Percentiles rank a stretch among this genome's conserved stretches.
These are phyloP conservation scores for Mycena rebaudengoi DNA, from an alignment of 768 basidiomycete genomes.

Conservation along the genomic window DNA sequence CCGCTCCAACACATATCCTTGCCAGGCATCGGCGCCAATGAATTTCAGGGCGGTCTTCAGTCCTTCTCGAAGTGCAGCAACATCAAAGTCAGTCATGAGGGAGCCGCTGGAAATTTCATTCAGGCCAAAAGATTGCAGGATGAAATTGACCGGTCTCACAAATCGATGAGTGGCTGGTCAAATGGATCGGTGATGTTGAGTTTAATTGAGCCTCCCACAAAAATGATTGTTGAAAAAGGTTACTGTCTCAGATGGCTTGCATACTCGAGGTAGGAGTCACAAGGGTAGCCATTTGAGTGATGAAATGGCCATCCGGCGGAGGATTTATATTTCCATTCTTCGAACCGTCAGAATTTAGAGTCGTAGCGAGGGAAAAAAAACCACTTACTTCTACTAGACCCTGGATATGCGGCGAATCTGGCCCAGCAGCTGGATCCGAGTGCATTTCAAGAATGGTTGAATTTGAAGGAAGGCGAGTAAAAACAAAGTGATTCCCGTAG, in stretches of 20 bases:
- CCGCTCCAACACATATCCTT: constrained; percentile 31
- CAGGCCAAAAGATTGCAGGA: no score
- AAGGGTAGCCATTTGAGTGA: constrained; percentile 2
- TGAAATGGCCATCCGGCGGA: not conserved
- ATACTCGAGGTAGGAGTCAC: constrained; percentile 9
- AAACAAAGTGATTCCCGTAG: constrained; percentile 30
- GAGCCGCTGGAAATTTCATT: no score
- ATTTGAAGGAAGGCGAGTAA: constrained; percentile 29
- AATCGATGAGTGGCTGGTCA: constrained; percentile 50
- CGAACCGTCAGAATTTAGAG: not conserved
- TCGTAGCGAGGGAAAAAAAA: not conserved
- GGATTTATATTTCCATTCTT: constrained; percentile 1
- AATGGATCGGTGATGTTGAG: not conserved
- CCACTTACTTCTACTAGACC: not conserved
- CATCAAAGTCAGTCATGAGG: constrained; percentile 36
- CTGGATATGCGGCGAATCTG: constrained; percentile 27
- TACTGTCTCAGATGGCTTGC: not conserved
- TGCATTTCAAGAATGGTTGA: constrained; percentile 20
- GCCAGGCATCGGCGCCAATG: constrained; percentile 32
- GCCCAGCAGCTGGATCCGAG: constrained; percentile 38
- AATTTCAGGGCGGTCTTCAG: constrained; percentile 35
- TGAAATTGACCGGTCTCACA: no score
- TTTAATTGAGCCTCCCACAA: not conserved
- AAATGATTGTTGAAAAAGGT: not conserved
- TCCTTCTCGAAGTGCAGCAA: constrained; percentile 30